A percentile compares a stretch with the other conserved stretches of the same genome.
These are phyloP conservation scores for Mycena galericulata DNA, from an alignment of 768 basidiomycete genomes.

Conservation along the genomic window DNA sequence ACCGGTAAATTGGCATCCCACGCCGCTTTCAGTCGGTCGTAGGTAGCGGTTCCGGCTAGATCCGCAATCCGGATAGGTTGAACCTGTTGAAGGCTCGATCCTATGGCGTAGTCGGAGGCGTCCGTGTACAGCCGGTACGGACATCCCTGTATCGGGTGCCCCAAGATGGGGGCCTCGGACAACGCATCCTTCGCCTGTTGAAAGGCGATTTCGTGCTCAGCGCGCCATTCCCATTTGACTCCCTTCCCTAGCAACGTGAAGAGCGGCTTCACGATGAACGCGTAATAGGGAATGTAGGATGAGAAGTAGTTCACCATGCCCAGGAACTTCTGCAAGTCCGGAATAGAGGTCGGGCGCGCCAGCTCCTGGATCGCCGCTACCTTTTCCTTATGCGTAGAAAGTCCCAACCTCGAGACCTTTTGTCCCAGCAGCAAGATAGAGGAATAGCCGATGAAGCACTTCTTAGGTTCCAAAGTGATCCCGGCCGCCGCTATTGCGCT, in stretches of 20 bases:
- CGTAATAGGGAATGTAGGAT: constrained; percentile 43
- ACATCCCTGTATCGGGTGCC: too few species aligned
- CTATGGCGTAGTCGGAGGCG: constrained; percentile 8
- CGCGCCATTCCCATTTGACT: constrained; percentile 38
- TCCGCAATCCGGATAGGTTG: constrained; percentile 23
- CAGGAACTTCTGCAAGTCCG: constrained; percentile 39
- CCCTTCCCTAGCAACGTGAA: constrained; percentile 39
- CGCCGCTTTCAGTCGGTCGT: constrained; percentile 17
- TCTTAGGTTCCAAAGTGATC: constrained; percentile 37
- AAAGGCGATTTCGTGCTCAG: constrained; percentile 35
- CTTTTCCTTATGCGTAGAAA: too few species aligned
- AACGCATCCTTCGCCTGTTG: too few species aligned
- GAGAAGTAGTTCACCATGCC: constrained; percentile 45
- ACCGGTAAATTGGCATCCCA: constrained; percentile 14
- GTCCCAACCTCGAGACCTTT: too few species aligned
- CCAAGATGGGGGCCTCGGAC: too few species aligned
- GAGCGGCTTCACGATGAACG: too few species aligned
- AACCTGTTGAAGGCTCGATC: constrained; percentile 29
- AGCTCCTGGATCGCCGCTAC: constrained; percentile 36
- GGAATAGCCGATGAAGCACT: too few species aligned
- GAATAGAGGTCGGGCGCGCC: constrained; percentile 15
- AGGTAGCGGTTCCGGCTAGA: constrained; percentile 14
- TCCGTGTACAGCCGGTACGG: too few species aligned
- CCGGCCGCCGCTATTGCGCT: constrained; percentile 29
- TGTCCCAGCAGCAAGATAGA: too few species aligned